Conservation (phyloP, 1,139 yeast species). For the Lodderomyces margitis region DNA sequence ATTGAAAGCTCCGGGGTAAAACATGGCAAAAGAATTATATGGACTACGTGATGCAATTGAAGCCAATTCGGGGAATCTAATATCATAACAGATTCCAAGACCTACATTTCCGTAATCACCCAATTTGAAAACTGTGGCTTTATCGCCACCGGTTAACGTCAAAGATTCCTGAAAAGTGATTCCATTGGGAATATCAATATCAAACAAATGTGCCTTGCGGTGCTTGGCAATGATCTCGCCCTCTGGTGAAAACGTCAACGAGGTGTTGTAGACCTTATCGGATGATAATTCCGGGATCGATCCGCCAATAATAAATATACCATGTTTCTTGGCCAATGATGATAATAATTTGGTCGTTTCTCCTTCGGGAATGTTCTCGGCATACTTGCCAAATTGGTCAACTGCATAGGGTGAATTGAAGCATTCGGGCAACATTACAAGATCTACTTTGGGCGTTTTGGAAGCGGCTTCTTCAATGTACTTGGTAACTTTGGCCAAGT, state of each 20-base stretch:
- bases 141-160: conserved; percentile 72
- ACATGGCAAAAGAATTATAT: conserved; percentile 78
- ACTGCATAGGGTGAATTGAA: conserved; percentile 95
- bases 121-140: conserved; percentile 71
- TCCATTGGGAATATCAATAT: conserved; percentile 86
- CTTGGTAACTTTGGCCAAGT: conserved; percentile 50
- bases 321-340: conserved; percentile 58
- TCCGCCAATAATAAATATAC: conserved; percentile 77
- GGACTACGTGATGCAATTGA: conserved; percentile 70
- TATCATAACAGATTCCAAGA: conserved; percentile 88
- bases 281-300: conserved; percentile 76
- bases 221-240: conserved; percentile 84
- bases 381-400: conserved; percentile 78
- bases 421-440: conserved; percentile 84
- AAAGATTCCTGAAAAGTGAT: conserved; percentile 82
- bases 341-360: conserved; percentile 65
- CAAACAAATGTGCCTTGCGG: conserved; percentile 86
- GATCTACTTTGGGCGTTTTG: conserved; percentile 50
- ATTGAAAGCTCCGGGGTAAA: conserved; percentile 95
- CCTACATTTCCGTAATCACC: conserved; percentile 79
- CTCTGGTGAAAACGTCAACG: conserved; percentile 63
- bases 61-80: conserved; percentile 90
- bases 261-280: conserved; percentile 72
- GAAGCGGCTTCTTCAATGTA: conserved; percentile 50
- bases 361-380: conserved; percentile 72